Evolutionary conservation across 2,329 filamentous ascomycete species (phyloP).

Genomic region (Zymoseptoria brevis): DNA sequence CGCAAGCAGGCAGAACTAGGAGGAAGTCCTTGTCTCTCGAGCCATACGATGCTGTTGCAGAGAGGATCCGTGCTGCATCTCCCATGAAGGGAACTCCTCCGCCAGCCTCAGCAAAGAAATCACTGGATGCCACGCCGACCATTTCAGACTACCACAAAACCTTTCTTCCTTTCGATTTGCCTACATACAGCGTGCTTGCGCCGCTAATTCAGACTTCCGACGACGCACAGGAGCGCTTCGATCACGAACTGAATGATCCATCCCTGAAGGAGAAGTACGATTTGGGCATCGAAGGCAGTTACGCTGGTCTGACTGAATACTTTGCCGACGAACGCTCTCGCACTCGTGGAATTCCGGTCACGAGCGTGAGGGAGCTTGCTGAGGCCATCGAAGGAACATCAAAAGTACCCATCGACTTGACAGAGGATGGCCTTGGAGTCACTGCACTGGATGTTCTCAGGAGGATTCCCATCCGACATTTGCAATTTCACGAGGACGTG

Average conservation of each 20-base stretch:
- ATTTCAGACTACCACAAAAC: constrained; percentile 46
- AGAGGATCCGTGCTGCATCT: constrained; percentile 19
- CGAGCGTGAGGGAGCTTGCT: constrained; percentile 27
- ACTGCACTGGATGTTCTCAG: constrained; percentile 18
- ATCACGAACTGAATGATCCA: constrained; percentile 23
- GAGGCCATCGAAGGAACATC: constrained; percentile 38
- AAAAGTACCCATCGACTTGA: constrained; percentile 37
- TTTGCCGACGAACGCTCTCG: constrained; percentile 7
- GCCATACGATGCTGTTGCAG: constrained; percentile 22
- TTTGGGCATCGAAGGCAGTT: constrained; percentile 19
- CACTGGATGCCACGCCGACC: constrained; percentile 19
- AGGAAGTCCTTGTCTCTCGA: constrained; percentile 30
- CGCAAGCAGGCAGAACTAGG: constrained; percentile 23
- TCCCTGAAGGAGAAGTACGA: constrained; percentile 25
- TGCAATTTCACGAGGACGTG: constrained; percentile 55
- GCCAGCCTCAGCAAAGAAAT: constrained; percentile 6
- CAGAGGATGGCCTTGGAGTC: constrained; percentile 22
- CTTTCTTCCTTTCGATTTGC: constrained; percentile 77
- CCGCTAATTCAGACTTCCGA: constrained; percentile 27
- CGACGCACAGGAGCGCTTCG: constrained; percentile 23
- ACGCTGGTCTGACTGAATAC: constrained; percentile 14
- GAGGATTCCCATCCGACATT: constrained; percentile 54
- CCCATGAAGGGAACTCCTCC: constrained; percentile 19
- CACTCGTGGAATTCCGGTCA: constrained; percentile 17
- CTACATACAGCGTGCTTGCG: constrained; percentile 65